Base-by-base conservation (phyloP, 768 basidiomycete species). In the Solioccasus polychromus region DNA sequence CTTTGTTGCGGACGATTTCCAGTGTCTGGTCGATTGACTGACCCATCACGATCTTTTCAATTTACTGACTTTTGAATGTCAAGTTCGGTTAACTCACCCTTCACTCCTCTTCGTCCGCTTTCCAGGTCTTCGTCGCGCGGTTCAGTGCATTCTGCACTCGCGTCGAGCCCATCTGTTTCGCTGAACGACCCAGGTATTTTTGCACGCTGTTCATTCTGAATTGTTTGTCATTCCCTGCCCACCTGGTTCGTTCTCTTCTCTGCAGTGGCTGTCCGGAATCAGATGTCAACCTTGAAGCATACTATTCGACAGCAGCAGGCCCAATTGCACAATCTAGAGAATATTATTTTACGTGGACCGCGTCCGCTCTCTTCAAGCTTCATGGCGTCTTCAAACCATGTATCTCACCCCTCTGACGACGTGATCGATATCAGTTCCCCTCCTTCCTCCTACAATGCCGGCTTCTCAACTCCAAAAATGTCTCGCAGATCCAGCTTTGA, bases 261-360 rank as follows among this genome's bases (percentile, higher is more conserved):
- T 57, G 39, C 57, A 91, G 88, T 89, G 60, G 77, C 81, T 51
- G 73, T 89, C 42, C 80, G 88, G 45, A 82, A 79, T 55, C 88
- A 90, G 49, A 83, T 91, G 68, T 88, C 86, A 54, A 83, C 82
- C 31, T 68, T 91, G 59, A 89, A 85, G 67, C 88, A 91, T 62
- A 79, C 75, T 60, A 91, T 91, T 56, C 72, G 88, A 50, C 88
- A 90, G 56, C 85, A 91, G 60, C 86, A 89, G 70, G 88, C 88
- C 17, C 86, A 90, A 55, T 64, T 89, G 28, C 77, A 83, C 54
- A 72, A 59, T 30, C 76, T 90, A 42, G 88, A 91, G 63, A 85
- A 72, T 58, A 72, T 78, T 42, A 68, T 91, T 38, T 74, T 83
- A 39, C 78, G 78, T 53, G 80, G 80, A 15, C 84, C 87, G 14